These are phyloP conservation scores for Lepiota subincarnata DNA, from an alignment of 768 basidiomycete species.

Conservation along the genomic window DNA sequence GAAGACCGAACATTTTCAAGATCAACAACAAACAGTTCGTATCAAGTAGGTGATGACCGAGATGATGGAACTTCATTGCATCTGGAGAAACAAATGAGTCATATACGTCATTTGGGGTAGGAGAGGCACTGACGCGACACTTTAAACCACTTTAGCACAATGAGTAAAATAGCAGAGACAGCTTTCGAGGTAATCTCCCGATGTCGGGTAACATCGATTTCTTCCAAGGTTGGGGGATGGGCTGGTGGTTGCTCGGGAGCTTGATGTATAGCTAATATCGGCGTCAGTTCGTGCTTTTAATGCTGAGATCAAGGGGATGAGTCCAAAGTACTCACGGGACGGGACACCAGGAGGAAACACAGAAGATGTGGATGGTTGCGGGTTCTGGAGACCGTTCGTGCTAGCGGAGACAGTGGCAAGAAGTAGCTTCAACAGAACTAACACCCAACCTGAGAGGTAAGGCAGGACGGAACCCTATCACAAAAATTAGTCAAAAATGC, in stretches of 20 bases:
- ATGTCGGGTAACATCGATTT: constrained; percentile 90
- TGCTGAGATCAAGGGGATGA: neutral
- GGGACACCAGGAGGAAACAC: constrained; percentile 69
- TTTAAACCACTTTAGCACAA: constrained; percentile 97
- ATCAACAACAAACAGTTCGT: constrained; percentile 92
- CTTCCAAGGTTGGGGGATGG: constrained; percentile 77
- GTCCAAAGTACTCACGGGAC: constrained; percentile 45
- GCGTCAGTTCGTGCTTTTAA: neutral
- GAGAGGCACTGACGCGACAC: constrained; percentile 76
- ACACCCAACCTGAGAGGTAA: constrained; percentile 83
- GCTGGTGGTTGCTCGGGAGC: constrained; percentile 61
- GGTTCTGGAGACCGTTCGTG: constrained; percentile 49
- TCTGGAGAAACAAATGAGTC: constrained; percentile 42
- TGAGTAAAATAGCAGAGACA: constrained; percentile 87
- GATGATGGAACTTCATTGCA: constrained; percentile 97
- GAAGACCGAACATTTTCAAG: constrained; percentile 97
- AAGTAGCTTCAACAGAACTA: constrained; percentile 88
- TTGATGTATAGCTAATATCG: constrained; percentile 17
- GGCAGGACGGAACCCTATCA: constrained; percentile 77
- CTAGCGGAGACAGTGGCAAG: constrained; percentile 90
- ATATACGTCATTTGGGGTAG: neutral
- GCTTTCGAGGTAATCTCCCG: constrained; percentile 98
- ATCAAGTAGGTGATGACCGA: constrained; percentile 92
- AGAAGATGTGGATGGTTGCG: constrained; percentile 64
- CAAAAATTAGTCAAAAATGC: neutral